Percentiles rank a stretch among this genome's conserved stretches.
These are phyloP conservation scores for Chimonanthus praecox DNA, from an alignment of 164 flowering plant species.

Conservation along the genomic window DNA sequence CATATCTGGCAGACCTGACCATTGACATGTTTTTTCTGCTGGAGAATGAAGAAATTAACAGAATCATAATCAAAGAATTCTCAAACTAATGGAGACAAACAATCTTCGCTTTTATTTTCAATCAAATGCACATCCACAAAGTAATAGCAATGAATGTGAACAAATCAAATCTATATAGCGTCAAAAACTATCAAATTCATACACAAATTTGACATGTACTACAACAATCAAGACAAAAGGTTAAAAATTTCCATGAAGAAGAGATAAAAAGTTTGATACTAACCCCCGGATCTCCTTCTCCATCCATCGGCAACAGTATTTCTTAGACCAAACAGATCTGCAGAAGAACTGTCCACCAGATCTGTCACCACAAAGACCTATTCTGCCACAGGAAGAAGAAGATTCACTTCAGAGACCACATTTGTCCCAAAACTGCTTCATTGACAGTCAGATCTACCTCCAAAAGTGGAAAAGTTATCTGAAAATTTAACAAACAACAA, in stretches of 20 bases:
- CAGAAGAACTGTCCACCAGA: not conserved
- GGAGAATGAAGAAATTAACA: not conserved
- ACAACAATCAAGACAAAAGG: not conserved
- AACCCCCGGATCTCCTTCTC: not conserved
- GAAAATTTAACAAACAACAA: not conserved
- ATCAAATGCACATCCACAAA: not conserved
- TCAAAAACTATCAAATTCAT: too few relatives aligned
- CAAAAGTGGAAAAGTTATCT: not conserved
- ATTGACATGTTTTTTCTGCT: conserved; percentile 34
- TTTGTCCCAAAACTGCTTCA: not conserved
- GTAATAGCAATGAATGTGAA: not conserved
- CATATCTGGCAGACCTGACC: conserved; percentile 59
- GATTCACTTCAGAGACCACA: not conserved
- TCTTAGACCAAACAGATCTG: not conserved
- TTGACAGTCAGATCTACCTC: not conserved
- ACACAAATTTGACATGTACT: not conserved
- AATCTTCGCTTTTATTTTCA: not conserved
- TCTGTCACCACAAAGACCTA: not conserved
- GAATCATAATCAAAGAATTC: too few relatives aligned
- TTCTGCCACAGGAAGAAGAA: not conserved
- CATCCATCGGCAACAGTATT: not conserved
- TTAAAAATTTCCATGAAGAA: not conserved
- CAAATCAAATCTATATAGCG: not conserved
- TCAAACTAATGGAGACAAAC: not conserved
- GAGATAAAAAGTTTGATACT: not conserved